Evolutionary conservation across 768 basidiomycete genomes (phyloP), one percentile per base, ranked within the genome.

Genomic region (Hemileccinum rubropunctum): DNA sequence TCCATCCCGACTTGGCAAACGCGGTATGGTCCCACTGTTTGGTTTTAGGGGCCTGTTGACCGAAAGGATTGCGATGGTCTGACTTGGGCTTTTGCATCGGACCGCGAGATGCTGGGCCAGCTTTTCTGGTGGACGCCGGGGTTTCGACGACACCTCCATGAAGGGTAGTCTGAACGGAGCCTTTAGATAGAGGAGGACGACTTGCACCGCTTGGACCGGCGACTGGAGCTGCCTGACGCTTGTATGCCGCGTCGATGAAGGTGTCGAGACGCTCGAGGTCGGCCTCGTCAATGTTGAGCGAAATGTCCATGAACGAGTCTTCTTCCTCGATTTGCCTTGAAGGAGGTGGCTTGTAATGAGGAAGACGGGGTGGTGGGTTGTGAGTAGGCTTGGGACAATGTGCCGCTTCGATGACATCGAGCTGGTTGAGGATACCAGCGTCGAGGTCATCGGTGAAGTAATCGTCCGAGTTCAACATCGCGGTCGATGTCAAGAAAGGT

Each of bases 21-120:
- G 74, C 82, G 0, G 94, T 91, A 20, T 91, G 85, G 63, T 98
- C 93, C 97, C 97, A 99, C 41, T 76, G 73, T 73, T 95, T 98
- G 1, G 78, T 81, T 66, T 87, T 84, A 17, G 75, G 75, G 5
- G 80, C 74, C 50, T 80, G 80, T 42, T 78, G 75, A 9, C 81
- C 80, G 51, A 81, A 83, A 0, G 67, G 63, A 52, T 73, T 65
- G 6, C 68, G 62, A 23, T 51, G 52, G 15, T 67, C 64, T 0
- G 81, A 77, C 54, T 75, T 78, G 14, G 72, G 70, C 47, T 73
- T 65, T 52, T 73, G 73, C 33, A 73, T 56, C 6, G 72, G 67
- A 34, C 71, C 59, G 20, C 67, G 66, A 69, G 66, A 56, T 53
- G 60, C 21, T 45, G 54, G 42, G 20, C 23, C 23, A 6, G 58